Conservation (phyloP, 2,329 filamentous ascomycete genomes). For the Aspergillus ochraceoroseus region DNA sequence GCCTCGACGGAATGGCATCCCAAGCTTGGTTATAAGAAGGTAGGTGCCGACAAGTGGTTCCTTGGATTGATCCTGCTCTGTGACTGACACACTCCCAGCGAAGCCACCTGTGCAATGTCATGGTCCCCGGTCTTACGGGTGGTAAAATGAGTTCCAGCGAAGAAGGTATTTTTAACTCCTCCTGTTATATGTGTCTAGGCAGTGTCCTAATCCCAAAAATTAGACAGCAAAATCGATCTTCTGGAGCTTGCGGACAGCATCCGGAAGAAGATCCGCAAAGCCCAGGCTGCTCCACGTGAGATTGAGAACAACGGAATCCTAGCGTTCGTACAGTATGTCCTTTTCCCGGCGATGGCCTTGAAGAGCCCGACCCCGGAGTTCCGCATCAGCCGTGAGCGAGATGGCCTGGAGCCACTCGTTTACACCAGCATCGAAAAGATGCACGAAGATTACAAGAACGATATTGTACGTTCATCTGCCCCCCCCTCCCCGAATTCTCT, state of each 20-base stretch:
- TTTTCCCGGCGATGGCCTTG: constrained; percentile 61
- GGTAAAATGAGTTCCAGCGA: constrained; percentile 83
- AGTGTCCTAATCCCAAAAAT: not conserved
- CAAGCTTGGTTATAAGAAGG: constrained; percentile 74
- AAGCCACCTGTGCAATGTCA: constrained; percentile 73
- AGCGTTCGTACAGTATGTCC: constrained; percentile 78
- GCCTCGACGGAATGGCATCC: constrained; percentile 78
- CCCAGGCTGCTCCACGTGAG: constrained; percentile 68
- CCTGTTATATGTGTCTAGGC: not conserved
- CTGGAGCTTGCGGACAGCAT: constrained; percentile 72
- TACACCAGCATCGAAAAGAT: constrained; percentile 73
- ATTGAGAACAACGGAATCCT: constrained; percentile 83
- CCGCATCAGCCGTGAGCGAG: constrained; percentile 59
- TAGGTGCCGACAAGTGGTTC: constrained; percentile 25
- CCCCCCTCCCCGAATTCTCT: not conserved
- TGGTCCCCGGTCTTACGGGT: constrained; percentile 79
- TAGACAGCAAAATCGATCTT: constrained; percentile 69
- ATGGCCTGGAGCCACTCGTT: constrained; percentile 64
- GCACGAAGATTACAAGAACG: constrained; percentile 72
- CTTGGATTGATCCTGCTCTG: too few relatives aligned
- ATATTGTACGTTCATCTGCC: constrained; percentile 56
- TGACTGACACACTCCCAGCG: constrained; percentile 46
- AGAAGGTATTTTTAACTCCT: constrained; percentile 25
- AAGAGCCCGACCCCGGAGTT: constrained; percentile 58
- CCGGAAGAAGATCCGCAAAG: constrained; percentile 79